Evolutionary conservation across 306 rosid species (phyloP).

Genomic region (Prinsepia uniflora): DNA sequence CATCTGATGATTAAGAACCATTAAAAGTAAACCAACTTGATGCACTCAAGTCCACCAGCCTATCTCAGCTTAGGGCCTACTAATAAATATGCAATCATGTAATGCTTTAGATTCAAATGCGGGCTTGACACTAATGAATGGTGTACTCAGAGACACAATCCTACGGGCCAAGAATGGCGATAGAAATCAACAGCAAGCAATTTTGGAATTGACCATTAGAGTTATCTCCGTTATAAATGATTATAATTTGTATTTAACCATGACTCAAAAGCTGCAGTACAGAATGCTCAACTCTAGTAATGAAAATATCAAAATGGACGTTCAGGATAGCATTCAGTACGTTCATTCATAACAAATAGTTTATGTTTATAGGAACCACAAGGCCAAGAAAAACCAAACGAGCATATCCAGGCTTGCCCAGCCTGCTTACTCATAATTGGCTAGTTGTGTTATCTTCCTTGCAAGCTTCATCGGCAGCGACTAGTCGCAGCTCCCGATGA

Average conservation of each 20-base stretch:
- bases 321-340: not conserved
- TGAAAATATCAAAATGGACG: slow-evolving; percentile 20
- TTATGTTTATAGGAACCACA: not conserved
- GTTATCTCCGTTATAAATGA: not conserved
- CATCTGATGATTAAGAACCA: not conserved
- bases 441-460: slow-evolving; percentile 24
- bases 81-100: not conserved
- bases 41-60: not conserved
- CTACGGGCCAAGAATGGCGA: not conserved
- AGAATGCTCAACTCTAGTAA: not conserved
- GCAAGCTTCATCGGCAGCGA: slow-evolving; percentile 23
- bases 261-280: slow-evolving; percentile 2
- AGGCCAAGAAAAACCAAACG: slow-evolving; percentile 6
- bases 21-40: not conserved
- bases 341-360: slow-evolving; percentile 6
- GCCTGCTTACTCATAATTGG: slow-evolving; percentile 28
- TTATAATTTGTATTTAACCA: not conserved
- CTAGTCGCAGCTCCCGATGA: slow-evolving; percentile 29
- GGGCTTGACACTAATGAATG: not conserved
- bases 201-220: slow-evolving; percentile 1
- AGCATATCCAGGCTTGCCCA: slow-evolving; percentile 18
- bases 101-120: not conserved
- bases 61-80: not conserved
- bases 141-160: not conserved
- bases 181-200: slow-evolving; percentile 1